phyloP scores from a whole-genome alignment of 2,329 filamentous ascomycete species.

The Nemania sp. region DNA sequence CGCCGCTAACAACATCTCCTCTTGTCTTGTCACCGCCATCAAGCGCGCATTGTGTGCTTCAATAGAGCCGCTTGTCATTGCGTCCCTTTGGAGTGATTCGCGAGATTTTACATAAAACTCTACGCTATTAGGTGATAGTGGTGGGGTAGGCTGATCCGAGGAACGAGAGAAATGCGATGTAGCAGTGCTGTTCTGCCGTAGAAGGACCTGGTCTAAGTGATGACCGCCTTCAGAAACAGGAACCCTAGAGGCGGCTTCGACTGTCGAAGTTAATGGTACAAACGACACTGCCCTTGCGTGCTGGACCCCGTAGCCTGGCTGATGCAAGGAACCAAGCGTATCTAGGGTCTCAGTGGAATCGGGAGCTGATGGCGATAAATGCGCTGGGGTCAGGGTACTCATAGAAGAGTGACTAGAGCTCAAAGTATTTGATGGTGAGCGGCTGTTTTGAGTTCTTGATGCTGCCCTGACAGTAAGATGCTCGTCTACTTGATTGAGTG shows the following conservation, averaged over 20 bases:
- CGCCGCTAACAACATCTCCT: constrained; percentile 69
- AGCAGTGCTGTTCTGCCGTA: constrained; percentile 35
- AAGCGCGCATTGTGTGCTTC: constrained; percentile 57
- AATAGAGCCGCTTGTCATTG: constrained; percentile 39
- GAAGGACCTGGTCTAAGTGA: constrained; percentile 34
- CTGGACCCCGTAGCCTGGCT: constrained; percentile 51
- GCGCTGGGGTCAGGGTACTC: constrained; percentile 42
- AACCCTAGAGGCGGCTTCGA: constrained; percentile 43
- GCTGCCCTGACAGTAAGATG: constrained; percentile 57
- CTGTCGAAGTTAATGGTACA: constrained; percentile 49
- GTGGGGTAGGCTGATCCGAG: constrained; percentile 61
- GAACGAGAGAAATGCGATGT: constrained; percentile 49
- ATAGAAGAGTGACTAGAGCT: constrained; percentile 46
- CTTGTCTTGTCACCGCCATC: constrained; percentile 69
- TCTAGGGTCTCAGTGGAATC: constrained; percentile 54
- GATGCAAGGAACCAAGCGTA: constrained; percentile 48
- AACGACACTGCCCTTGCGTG: constrained; percentile 58
- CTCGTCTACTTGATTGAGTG: constrained; percentile 56
- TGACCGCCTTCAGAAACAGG: constrained; percentile 36
- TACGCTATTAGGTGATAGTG: constrained; percentile 64
- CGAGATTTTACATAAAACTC: constrained; percentile 61
- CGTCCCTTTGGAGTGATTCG: constrained; percentile 51
- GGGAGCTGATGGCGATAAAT: constrained; percentile 36
- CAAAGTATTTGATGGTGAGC: constrained; percentile 43
- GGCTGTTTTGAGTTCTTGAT: constrained; percentile 39